A percentile compares a stretch with the other conserved stretches of the same genome.
Conservation (phyloP, 129 eudicot genomes). For the Dittrichia graveolens region DNA sequence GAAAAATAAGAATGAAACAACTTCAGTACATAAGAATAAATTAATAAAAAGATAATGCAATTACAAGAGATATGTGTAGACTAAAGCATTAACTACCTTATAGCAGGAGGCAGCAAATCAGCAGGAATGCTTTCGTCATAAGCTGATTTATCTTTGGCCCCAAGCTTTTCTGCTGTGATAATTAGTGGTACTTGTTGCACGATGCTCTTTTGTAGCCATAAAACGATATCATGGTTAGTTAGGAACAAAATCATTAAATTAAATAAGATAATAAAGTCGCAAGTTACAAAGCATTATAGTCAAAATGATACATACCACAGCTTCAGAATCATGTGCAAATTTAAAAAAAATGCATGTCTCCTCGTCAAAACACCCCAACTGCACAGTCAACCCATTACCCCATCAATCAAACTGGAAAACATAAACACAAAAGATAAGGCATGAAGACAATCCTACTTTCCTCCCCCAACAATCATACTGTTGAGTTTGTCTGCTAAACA, state of each 20-base stretch:
- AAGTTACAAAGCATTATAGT: background rate
- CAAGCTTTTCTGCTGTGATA: slow-evolving; percentile 70
- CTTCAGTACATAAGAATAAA: too few species aligned
- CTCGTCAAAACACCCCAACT: slow-evolving; percentile 51
- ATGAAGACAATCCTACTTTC: background rate
- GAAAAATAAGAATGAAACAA: too few species aligned
- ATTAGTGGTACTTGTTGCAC: slow-evolving; percentile 70
- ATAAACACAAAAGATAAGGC: background rate
- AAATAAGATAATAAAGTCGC: background rate
- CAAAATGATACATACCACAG: slow-evolving; percentile 50
- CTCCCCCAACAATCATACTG: too few species aligned
- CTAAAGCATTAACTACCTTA: slow-evolving; percentile 53
- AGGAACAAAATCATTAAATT: background rate
- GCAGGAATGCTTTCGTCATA: slow-evolving; percentile 64
- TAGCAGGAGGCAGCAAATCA: slow-evolving; percentile 60
- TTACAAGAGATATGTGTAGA: background rate
- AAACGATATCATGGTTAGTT: slow-evolving; percentile 13
- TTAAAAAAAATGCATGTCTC: slow-evolving; percentile 65
- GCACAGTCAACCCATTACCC: slow-evolving; percentile 34
- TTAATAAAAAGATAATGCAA: background rate
- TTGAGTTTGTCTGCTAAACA: too few species aligned
- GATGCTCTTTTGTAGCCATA: slow-evolving; percentile 45
- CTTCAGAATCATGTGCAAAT: slow-evolving; percentile 46
- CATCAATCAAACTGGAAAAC: slow-evolving; percentile 19
- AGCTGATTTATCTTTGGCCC: slow-evolving; percentile 70